Evolutionary conservation across 2,329 filamentous ascomycete genomes (phyloP).

Genomic region (Paecilomyces dactylethromorphus): DNA sequence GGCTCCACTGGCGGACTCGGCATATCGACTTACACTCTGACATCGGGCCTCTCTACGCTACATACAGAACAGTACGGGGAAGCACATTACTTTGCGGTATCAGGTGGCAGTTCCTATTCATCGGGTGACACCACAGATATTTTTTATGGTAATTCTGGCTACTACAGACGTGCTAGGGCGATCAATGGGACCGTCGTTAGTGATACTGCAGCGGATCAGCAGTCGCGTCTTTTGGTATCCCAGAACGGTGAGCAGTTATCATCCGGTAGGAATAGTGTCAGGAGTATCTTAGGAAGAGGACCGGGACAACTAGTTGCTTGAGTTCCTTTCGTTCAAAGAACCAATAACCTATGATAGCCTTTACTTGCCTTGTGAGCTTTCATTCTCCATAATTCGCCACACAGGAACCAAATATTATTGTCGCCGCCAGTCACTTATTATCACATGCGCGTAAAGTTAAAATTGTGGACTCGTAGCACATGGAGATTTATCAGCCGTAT

Average conservation of each 20-base stretch:
- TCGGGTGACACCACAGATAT: slow-evolving; percentile 20
- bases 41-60: slow-evolving; percentile 18
- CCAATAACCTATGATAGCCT: not conserved
- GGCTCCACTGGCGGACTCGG: slow-evolving; percentile 32
- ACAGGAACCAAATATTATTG: too few relatives aligned
- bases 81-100: slow-evolving; percentile 18
- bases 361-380: too few relatives aligned
- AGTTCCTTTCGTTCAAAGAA: not conserved
- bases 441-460: not conserved
- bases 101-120: slow-evolving; percentile 16
- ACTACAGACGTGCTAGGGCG: slow-evolving; percentile 16
- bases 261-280: slow-evolving; percentile 18
- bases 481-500: not conserved
- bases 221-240: not conserved
- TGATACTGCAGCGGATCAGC: slow-evolving; percentile 7
- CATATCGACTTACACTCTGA: slow-evolving; percentile 56
- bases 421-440: too few relatives aligned
- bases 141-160: slow-evolving; percentile 17
- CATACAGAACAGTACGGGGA: slow-evolving; percentile 22
- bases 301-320: slow-evolving; percentile 12
- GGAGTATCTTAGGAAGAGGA: slow-evolving; percentile 29
- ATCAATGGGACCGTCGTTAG: slow-evolving; percentile 19
- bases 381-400: too few relatives aligned
- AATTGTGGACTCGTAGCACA: not conserved
- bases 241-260: slow-evolving; percentile 2